Conservation (phyloP, 768 basidiomycete species). For the Tephrocybe sp. region DNA sequence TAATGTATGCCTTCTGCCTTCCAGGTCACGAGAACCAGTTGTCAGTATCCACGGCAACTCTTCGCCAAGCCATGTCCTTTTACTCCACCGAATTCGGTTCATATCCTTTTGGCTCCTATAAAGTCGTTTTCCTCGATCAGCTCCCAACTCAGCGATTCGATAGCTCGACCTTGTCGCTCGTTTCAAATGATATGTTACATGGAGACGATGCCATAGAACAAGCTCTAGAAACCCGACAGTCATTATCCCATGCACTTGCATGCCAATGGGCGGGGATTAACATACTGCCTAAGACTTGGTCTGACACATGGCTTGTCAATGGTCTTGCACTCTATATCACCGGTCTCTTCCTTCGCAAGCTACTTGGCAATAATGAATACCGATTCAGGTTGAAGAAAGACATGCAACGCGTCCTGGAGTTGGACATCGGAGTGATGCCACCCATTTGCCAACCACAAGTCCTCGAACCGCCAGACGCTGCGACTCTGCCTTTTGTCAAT, state of each 20-base stretch:
- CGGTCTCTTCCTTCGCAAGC: slow-evolving; percentile 79
- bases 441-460: slow-evolving; percentile 92
- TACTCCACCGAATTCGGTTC: slow-evolving; percentile 91
- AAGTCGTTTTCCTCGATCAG: slow-evolving; percentile 91
- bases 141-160: slow-evolving; percentile 80
- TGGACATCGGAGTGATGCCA: slow-evolving; percentile 85
- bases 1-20: slow-evolving; percentile 90
- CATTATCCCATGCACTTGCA: slow-evolving; percentile 83
- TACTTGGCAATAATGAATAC: slow-evolving; percentile 96
- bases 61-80: slow-evolving; percentile 90
- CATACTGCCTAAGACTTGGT: slow-evolving; percentile 89
- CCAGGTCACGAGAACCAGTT: slow-evolving; percentile 83
- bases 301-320: slow-evolving; percentile 96
- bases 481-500: slow-evolving; percentile 83
- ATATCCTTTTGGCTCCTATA: slow-evolving; percentile 94
- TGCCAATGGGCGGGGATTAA: slow-evolving; percentile 98
- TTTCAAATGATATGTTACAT: slow-evolving; percentile 80
- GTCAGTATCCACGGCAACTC: slow-evolving; percentile 63
- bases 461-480: slow-evolving; percentile 79
- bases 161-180: slow-evolving; percentile 77
- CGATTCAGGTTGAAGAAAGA: slow-evolving; percentile 94
- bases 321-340: slow-evolving; percentile 91
- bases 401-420: slow-evolving; percentile 86
- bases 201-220: slow-evolving; percentile 91
- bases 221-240: slow-evolving; percentile 85